Evolutionary conservation across 495 filamentous ascomycete genomes (phyloP).

Genomic region (Penicillium verhagenii): DNA sequence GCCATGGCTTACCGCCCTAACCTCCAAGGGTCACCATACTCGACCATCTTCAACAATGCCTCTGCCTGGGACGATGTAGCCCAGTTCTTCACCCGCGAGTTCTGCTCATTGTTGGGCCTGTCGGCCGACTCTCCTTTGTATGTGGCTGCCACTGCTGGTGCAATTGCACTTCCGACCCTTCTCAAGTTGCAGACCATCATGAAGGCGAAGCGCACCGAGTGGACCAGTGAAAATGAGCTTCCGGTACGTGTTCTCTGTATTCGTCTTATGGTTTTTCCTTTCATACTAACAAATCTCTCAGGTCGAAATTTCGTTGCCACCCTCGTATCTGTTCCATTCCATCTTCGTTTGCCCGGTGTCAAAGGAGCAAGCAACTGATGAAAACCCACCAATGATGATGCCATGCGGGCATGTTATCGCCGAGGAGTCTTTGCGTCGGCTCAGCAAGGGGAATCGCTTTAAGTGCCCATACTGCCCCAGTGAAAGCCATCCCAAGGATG

Average conservation of each 20-base stretch:
- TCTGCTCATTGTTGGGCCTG: conserved; percentile 86
- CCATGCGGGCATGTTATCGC: conserved; percentile 95
- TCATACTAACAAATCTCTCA: conserved; percentile 24
- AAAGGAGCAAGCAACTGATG: conserved; percentile 91
- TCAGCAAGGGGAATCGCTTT: conserved; percentile 76
- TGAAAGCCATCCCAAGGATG: conserved; percentile 74
- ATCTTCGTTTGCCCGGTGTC: conserved; percentile 98
- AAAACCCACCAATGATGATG: conserved; percentile 96
- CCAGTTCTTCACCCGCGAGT: conserved; percentile 84
- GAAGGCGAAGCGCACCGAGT: conserved; percentile 84
- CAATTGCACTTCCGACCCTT: conserved; percentile 82
- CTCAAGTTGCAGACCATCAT: conserved; percentile 81
- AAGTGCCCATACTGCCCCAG: conserved; percentile 97
- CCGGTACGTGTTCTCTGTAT: conserved; percentile 53
- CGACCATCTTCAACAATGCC: conserved; percentile 67
- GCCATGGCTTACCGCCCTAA: conserved; percentile 77
- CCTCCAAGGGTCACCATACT: conserved; percentile 69
- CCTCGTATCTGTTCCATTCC: conserved; percentile 84
- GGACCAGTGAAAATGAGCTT: conserved; percentile 88
- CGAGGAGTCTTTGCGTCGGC: conserved; percentile 70
- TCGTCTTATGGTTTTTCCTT: neutral
- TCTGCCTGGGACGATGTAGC: conserved; percentile 78
- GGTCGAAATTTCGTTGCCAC: conserved; percentile 87
- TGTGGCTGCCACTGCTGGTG: conserved; percentile 85
- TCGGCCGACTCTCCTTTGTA: conserved; percentile 88